These are phyloP conservation scores for Phyllosticta paracitricarpa DNA, from an alignment of 2,329 filamentous ascomycete genomes.

Conservation along the genomic window DNA sequence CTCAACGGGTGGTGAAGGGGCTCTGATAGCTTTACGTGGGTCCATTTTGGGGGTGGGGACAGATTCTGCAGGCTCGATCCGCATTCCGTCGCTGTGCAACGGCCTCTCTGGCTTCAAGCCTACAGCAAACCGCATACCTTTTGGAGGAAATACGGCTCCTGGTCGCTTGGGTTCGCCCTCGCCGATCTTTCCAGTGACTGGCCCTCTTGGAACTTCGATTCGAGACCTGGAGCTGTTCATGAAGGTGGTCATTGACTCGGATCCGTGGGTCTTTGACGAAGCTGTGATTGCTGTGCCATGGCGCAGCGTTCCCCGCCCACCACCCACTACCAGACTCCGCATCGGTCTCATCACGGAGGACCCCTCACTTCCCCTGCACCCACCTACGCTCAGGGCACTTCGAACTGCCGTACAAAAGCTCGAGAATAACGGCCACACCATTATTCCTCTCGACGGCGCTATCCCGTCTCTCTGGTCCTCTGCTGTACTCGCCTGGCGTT, in stretches of 20 bases:
- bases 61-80: slow-evolving; percentile 53
- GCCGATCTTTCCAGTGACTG: slow-evolving; percentile 29
- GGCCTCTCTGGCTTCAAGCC: slow-evolving; percentile 31
- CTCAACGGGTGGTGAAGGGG: slow-evolving; percentile 55
- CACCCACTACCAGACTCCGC: slow-evolving; percentile 5
- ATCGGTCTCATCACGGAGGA: slow-evolving; percentile 20
- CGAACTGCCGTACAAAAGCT: slow-evolving; percentile 32
- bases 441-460: slow-evolving; percentile 15
- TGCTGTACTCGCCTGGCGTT: slow-evolving; percentile 30
- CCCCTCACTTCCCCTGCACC: slow-evolving; percentile 30
- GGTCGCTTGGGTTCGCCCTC: slow-evolving; percentile 8
- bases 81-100: slow-evolving; percentile 75
- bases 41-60: slow-evolving; percentile 52
- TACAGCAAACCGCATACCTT: slow-evolving; percentile 36
- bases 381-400: slow-evolving; percentile 27
- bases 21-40: slow-evolving; percentile 48
- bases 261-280: slow-evolving; percentile 39
- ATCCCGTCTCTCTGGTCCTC: slow-evolving; percentile 20
- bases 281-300: slow-evolving; percentile 37
- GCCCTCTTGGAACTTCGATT: slow-evolving; percentile 34
- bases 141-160: slow-evolving; percentile 19
- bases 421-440: slow-evolving; percentile 27
- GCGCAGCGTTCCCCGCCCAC: slow-evolving; percentile 21
- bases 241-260: slow-evolving; percentile 28
- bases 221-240: slow-evolving; percentile 35